Evolutionary conservation across 495 filamentous ascomycete species (phyloP), one percentile per base, ranked within the genome.

Genomic region (Cairneyella variabilis): DNA sequence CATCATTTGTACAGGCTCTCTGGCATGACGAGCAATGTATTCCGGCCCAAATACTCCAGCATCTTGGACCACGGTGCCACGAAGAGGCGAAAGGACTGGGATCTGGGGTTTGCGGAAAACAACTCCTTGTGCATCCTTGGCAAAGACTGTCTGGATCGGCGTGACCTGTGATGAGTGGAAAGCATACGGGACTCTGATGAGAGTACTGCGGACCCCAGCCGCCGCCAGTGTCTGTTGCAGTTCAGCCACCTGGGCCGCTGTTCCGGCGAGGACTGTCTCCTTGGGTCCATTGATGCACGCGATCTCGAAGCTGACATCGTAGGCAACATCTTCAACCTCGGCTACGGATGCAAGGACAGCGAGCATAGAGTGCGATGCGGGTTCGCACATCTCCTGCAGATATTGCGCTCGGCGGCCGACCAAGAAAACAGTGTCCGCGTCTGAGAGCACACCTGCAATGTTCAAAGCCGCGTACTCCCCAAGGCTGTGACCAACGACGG

Each of bases 381-480:
- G 68, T 20, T 75, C 82, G 73, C 89, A 93, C 57, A 84, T 78
- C 32, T 84, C 74, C 16, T 83, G 78, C 2, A 95, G 76, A 17
- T 95, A 73, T 55, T 82, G 73, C 30, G 91, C 91, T 47, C 90
- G 80, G 27, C 77, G 76, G 20, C 90, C 91, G 46, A 90, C 85
- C 7, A 96, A 76, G 58, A 84, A 88, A 62, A 96, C 82, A 25
- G 86, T 85, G 60, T 95, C 90, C 53, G 78, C 79, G 27, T 80
- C 84, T 4, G 85, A 87, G 11, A 96, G 69, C 9, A 95, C 84
- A 43, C 89, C 91, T 12, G 90, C 84, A 26, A 83, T 80, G 59
- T 92, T 77, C 2, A 96, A 73, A 11, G 91, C 91, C 41, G 91
- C 90, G 68, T 92, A 96, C 65, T 96, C 90, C 48, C 91, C 91